A percentile compares a stretch with the other conserved stretches of the same genome.
phyloP scores from a whole-genome alignment of 2,329 filamentous ascomycete species.

The Cryoendolithus antarcticus region DNA sequence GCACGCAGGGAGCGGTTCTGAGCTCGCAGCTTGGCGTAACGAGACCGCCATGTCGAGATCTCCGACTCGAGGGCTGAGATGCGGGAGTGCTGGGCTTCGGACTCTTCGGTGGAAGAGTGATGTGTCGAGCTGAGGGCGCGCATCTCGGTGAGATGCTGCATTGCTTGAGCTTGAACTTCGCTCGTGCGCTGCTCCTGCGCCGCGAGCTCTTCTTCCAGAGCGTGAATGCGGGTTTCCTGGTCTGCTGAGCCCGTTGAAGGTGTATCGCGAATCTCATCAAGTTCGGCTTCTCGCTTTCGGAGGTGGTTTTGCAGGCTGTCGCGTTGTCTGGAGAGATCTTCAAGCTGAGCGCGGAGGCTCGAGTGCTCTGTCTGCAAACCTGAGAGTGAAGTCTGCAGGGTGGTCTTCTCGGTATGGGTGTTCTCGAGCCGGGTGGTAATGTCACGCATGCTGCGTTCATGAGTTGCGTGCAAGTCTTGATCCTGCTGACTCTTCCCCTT shows the following conservation, averaged over 20 bases:
- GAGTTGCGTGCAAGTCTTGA: slow-evolving; percentile 13
- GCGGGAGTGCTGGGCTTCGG: slow-evolving; percentile 63
- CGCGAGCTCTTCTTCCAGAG: slow-evolving; percentile 51
- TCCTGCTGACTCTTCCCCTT: slow-evolving; percentile 31
- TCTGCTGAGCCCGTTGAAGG: slow-evolving; percentile 24
- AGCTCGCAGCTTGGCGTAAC: slow-evolving; percentile 78
- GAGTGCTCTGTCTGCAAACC: no score
- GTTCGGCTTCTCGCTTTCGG: slow-evolving; percentile 15
- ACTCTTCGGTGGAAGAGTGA: slow-evolving; percentile 64
- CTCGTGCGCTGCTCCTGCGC: slow-evolving; percentile 76
- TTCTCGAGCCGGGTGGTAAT: slow-evolving; percentile 9
- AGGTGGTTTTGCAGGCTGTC: slow-evolving; percentile 7
- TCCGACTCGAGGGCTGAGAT: slow-evolving; percentile 70
- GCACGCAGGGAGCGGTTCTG: slow-evolving; percentile 72
- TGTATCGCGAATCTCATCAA: slow-evolving; percentile 25
- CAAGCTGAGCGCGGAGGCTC: neutral
- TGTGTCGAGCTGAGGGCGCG: slow-evolving; percentile 70
- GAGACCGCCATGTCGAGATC: slow-evolving; percentile 77
- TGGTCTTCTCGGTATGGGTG: slow-evolving; percentile 5
- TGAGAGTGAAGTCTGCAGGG: neutral
- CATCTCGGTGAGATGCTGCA: slow-evolving; percentile 81
- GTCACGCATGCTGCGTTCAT: slow-evolving; percentile 13
- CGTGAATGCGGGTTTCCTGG: slow-evolving; percentile 46
- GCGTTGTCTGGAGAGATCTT: slow-evolving; percentile 1
- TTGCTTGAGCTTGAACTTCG: slow-evolving; percentile 73